Conservation (phyloP, 1,284 basidiomycete genomes). For the Fomitopsis palustris region DNA sequence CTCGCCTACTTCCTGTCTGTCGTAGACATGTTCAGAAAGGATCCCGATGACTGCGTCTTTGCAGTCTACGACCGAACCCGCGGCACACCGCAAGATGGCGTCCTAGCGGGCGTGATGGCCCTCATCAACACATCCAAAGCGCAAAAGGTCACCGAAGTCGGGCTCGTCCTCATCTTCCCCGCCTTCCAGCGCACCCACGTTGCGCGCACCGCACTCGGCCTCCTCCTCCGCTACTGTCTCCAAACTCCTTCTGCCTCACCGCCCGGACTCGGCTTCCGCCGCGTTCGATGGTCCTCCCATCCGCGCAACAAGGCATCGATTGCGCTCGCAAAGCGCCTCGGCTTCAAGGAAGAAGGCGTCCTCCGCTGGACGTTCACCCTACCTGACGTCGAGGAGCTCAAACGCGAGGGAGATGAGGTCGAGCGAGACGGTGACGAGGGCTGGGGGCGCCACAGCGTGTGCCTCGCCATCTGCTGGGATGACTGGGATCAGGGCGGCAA, state of each 20-base stretch:
- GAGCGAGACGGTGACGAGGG: background rate
- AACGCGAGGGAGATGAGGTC: background rate
- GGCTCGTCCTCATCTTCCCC: constrained; percentile 47
- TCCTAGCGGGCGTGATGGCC: constrained; percentile 40
- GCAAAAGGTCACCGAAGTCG: constrained; percentile 47
- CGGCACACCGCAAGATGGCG: constrained; percentile 7
- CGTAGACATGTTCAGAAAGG: constrained; percentile 27
- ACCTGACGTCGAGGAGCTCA: constrained; percentile 14
- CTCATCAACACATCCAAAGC: constrained; percentile 35
- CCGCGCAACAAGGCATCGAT: constrained; percentile 47
- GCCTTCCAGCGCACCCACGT: constrained; percentile 65
- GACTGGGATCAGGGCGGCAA: background rate
- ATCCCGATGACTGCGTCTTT: constrained; percentile 37
- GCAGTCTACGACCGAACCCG: constrained; percentile 45
- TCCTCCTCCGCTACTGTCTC: constrained; percentile 54
- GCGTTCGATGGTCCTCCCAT: constrained; percentile 63
- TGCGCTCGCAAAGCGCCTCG: constrained; percentile 52
- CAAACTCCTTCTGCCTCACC: constrained; percentile 37
- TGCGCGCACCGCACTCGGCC: constrained; percentile 53
- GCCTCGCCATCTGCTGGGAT: background rate
- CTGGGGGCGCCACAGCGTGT: background rate
- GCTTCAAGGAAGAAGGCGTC: constrained; percentile 55
- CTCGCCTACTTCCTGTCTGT: constrained; percentile 26
- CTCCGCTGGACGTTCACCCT: constrained; percentile 52
- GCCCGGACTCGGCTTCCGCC: constrained; percentile 52